phyloP scores from a whole-genome alignment of 2,329 filamentous ascomycete species.

The Metarhizium sp. region DNA sequence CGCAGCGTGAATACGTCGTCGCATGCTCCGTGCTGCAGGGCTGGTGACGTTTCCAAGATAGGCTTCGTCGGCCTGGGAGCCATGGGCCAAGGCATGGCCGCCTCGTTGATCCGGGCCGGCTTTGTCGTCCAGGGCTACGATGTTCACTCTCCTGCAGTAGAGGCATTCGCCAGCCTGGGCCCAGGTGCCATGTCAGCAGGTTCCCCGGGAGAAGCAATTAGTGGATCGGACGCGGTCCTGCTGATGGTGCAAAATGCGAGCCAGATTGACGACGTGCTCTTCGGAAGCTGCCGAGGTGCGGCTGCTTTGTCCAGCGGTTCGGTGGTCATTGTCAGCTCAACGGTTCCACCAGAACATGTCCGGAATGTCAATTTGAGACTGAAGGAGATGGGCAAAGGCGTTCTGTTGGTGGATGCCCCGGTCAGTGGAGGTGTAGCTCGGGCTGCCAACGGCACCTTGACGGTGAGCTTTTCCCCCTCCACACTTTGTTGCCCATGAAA shows the following conservation, averaged over 20 bases:
- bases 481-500: no score
- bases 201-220: slow-evolving; percentile 19
- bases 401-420: slow-evolving; percentile 24
- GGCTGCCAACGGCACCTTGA: slow-evolving; percentile 25
- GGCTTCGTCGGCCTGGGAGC: no score
- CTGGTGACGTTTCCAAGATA: no score
- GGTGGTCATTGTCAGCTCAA: slow-evolving; percentile 25
- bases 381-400: slow-evolving; percentile 13
- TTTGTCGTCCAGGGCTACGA: no score
- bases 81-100: no score
- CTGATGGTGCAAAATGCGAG: slow-evolving; percentile 26
- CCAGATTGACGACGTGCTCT: slow-evolving; percentile 23
- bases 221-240: slow-evolving; percentile 20
- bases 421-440: slow-evolving; percentile 28
- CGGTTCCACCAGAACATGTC: slow-evolving; percentile 23
- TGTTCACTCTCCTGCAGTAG: no score
- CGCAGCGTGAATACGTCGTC: no score
- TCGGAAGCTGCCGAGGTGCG: slow-evolving; percentile 18
- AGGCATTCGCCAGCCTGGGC: background rate
- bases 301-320: slow-evolving; percentile 16
- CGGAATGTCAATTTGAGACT: slow-evolving; percentile 13
- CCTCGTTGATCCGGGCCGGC: no score
- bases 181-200: slow-evolving; percentile 13
- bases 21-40: no score
- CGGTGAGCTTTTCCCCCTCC: slow-evolving; percentile 11